Percentiles rank a stretch among this genome's conserved stretches.
phyloP scores from a whole-genome alignment of 2,329 filamentous ascomycete genomes.

The Trichoderma hamatum region DNA sequence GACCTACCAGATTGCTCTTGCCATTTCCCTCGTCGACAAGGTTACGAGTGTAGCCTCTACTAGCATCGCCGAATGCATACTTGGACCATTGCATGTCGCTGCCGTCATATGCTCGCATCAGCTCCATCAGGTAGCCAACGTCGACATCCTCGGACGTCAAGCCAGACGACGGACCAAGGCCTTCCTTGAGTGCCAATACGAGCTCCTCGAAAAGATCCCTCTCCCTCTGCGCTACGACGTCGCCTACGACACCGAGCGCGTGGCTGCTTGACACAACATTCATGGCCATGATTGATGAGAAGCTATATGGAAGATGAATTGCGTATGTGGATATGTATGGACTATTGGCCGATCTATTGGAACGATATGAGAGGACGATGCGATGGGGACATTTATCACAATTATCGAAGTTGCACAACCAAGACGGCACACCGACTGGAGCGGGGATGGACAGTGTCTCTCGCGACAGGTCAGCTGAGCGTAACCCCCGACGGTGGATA shows the following conservation, averaged over 20 bases:
- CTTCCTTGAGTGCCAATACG: slow-evolving; percentile 71
- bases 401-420: neutral
- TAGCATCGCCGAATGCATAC: slow-evolving; percentile 74
- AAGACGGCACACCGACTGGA: slow-evolving; percentile 35
- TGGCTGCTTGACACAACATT: slow-evolving; percentile 37
- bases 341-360: slow-evolving; percentile 13
- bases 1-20: slow-evolving; percentile 70
- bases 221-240: slow-evolving; percentile 31
- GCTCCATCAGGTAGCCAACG: slow-evolving; percentile 65
- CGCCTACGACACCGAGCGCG: slow-evolving; percentile 29
- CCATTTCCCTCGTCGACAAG: slow-evolving; percentile 87
- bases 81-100: slow-evolving; percentile 69
- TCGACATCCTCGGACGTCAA: slow-evolving; percentile 82
- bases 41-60: slow-evolving; percentile 79
- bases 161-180: slow-evolving; percentile 78
- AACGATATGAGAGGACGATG: slow-evolving; percentile 3
- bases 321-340: slow-evolving; percentile 8
- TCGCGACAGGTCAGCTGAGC: slow-evolving; percentile 31
- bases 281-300: slow-evolving; percentile 41
- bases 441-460: slow-evolving; percentile 35
- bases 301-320: neutral
- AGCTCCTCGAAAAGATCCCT: slow-evolving; percentile 65
- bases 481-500: slow-evolving; percentile 19
- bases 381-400: slow-evolving; percentile 3
- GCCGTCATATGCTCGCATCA: slow-evolving; percentile 77